phyloP scores from a whole-genome alignment of 257 asterid genomes.

The Capsicum rhomboideum region DNA sequence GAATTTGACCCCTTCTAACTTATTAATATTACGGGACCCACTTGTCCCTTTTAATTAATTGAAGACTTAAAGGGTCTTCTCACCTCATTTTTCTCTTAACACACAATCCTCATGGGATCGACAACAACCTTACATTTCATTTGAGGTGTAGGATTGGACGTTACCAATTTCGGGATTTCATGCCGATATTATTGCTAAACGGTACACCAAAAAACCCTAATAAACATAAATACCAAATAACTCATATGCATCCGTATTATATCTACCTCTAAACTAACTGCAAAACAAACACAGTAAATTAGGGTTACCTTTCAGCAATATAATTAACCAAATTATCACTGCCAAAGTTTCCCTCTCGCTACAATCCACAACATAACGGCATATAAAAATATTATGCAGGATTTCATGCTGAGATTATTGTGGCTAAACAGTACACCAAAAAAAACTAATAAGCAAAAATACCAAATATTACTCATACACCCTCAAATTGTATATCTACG shows the following conservation, averaged over 20 bases:
- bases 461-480: neutral
- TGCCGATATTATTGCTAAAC: neutral
- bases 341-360: neutral
- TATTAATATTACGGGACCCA: no score
- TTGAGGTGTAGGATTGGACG: no score
- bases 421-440: neutral
- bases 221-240: neutral
- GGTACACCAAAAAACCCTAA: neutral
- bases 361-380: no score
- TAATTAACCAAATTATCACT: constrained; percentile 9
- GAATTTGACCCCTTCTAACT: no score
- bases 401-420: neutral
- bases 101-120: no score
- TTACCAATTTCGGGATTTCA: no score
- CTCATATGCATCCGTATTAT: no score
- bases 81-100: no score
- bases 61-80: no score
- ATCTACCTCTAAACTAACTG: no score
- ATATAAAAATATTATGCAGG: neutral
- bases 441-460: neutral
- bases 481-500: neutral
- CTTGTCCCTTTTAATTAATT: no score
- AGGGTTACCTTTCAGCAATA: constrained; percentile 16
- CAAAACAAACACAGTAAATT: neutral
- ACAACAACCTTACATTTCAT: no score